phyloP scores from a whole-genome alignment of 805 yeast genomes.

The Cyberlindnera euphorbiiphila region DNA sequence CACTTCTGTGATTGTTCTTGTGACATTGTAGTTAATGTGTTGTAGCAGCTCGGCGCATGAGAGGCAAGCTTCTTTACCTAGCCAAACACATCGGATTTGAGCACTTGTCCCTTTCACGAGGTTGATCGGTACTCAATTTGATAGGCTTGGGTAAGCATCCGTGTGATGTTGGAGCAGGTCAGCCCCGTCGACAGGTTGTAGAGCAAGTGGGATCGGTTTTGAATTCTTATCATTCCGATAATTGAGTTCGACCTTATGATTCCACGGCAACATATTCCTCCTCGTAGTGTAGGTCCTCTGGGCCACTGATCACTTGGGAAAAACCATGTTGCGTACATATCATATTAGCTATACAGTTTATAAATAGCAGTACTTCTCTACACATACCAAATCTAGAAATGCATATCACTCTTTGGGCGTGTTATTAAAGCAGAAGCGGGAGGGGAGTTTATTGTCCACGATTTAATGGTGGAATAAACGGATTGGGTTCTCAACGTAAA shows the following conservation, averaged over 20 bases:
- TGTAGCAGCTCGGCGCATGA: slow-evolving; percentile 63
- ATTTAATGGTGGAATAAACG: slow-evolving; percentile 92
- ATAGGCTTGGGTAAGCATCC: slow-evolving; percentile 45
- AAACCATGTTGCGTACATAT: slow-evolving; percentile 98
- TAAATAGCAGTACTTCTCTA: too few species aligned
- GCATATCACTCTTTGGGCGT: neutral
- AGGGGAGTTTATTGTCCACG: neutral
- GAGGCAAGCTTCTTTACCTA: slow-evolving; percentile 31
- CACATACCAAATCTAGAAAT: too few species aligned
- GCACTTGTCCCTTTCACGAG: slow-evolving; percentile 28
- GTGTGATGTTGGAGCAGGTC: slow-evolving; percentile 57
- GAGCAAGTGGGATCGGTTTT: slow-evolving; percentile 60
- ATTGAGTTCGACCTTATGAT: slow-evolving; percentile 33
- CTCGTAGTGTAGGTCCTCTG: slow-evolving; percentile 91
- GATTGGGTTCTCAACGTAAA: slow-evolving; percentile 94
- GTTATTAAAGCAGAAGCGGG: slow-evolving; percentile 7
- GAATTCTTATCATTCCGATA: slow-evolving; percentile 42
- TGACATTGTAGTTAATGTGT: slow-evolving; percentile 24
- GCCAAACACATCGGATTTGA: slow-evolving; percentile 23
- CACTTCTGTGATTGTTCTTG: slow-evolving; percentile 19
- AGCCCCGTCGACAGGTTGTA: slow-evolving; percentile 99
- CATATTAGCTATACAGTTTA: slow-evolving; percentile 8
- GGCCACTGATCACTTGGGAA: slow-evolving; percentile 97
- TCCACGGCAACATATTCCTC: slow-evolving; percentile 97
- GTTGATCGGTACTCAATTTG: slow-evolving; percentile 51